phyloP scores from a whole-genome alignment of 176 grass and related monocot species.

The Carex pumila region DNA sequence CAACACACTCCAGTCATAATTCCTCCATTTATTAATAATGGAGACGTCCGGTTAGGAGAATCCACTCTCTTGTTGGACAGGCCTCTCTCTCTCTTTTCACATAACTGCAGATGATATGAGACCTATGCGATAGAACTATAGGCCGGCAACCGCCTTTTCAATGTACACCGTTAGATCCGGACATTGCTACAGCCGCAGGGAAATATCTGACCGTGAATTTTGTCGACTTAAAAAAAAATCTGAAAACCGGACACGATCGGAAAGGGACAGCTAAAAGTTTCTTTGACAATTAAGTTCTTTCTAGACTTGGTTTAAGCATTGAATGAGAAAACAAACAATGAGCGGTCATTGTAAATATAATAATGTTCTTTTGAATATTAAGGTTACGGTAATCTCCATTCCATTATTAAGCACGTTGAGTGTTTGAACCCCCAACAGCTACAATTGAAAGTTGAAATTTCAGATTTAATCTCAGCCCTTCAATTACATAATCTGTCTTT shows the following conservation, averaged over 20 bases:
- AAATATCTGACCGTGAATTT: constrained; percentile 1
- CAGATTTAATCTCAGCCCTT: no score
- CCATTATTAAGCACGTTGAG: no score
- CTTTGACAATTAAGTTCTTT: not conserved
- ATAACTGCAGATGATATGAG: not conserved
- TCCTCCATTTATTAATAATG: not conserved
- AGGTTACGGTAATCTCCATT: no score
- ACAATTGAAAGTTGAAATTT: no score
- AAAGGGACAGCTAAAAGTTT: constrained; percentile 6
- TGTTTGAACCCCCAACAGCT: no score
- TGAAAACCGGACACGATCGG: not conserved
- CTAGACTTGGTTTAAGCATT: not conserved
- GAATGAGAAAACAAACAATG: not conserved
- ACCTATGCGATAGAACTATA: not conserved
- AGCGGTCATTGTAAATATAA: not conserved
- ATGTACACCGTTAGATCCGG: constrained; percentile 5
- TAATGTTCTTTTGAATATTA: no score
- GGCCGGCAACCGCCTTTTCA: constrained; percentile 24
- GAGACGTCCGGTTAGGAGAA: not conserved
- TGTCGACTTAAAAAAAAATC: not conserved
- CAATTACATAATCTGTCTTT: no score
- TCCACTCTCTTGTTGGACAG: not conserved
- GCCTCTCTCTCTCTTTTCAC: not conserved
- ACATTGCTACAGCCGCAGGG: constrained; percentile 9
- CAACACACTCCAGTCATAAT: not conserved